These are phyloP conservation scores for Ceratocystis colombiana DNA, from an alignment of 2,329 filamentous ascomycete genomes.

Conservation along the genomic window DNA sequence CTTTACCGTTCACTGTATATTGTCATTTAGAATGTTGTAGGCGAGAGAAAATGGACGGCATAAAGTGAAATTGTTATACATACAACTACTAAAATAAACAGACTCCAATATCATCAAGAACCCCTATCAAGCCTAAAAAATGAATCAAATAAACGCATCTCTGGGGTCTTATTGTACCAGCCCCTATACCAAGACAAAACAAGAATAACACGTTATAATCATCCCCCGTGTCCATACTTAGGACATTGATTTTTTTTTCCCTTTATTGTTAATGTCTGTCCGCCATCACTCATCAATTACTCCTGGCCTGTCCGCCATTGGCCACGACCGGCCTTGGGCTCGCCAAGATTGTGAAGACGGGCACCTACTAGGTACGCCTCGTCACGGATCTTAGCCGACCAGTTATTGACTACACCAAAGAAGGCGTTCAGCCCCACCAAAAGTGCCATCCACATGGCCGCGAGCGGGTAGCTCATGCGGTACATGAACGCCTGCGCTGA, in stretches of 20 bases:
- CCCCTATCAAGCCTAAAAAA: background rate
- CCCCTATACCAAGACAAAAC: conserved; percentile 11
- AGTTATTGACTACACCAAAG: conserved; percentile 56
- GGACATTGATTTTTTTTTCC: background rate
- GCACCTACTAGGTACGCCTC: conserved; percentile 96
- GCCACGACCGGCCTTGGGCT: background rate
- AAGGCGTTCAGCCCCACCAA: conserved; percentile 40
- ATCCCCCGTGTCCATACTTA: background rate
- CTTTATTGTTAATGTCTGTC: background rate
- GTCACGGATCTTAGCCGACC: conserved; percentile 75
- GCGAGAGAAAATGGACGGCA: too few relatives aligned
- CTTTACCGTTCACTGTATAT: too few relatives aligned
- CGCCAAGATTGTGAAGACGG: conserved; percentile 82
- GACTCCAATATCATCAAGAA: background rate
- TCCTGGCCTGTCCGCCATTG: background rate
- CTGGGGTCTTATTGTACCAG: conserved; percentile 4
- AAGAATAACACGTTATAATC: too few relatives aligned
- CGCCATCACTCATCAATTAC: background rate
- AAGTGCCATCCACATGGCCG: conserved; percentile 41
- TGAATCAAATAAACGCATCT: background rate
- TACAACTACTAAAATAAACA: background rate
- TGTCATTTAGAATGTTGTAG: too few relatives aligned
- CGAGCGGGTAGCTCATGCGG: conserved; percentile 59
- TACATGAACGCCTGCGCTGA: conserved; percentile 36
- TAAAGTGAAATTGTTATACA: background rate